phyloP scores from a whole-genome alignment of 148 eudicot genomes.

The Chenopodium quinoa region DNA sequence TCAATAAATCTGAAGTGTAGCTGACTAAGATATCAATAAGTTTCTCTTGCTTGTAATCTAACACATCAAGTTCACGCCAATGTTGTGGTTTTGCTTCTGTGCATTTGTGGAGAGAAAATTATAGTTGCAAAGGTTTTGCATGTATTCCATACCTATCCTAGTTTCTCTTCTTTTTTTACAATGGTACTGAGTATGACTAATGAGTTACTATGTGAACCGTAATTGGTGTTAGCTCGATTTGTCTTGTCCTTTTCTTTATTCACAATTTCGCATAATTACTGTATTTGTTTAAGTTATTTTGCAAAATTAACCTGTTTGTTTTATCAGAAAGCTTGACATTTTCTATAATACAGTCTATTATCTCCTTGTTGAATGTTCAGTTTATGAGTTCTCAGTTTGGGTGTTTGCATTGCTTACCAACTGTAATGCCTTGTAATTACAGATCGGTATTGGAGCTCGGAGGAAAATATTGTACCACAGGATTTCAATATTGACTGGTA shows the following conservation, averaged over 20 bases:
- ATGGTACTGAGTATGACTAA: too few species aligned
- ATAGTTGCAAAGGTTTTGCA: too few species aligned
- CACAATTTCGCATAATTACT: background rate
- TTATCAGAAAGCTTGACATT: background rate
- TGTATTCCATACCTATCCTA: too few species aligned
- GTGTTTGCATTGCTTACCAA: background rate
- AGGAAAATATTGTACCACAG: background rate
- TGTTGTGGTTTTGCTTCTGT: background rate
- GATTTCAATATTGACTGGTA: background rate
- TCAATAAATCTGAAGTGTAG: background rate
- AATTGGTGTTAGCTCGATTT: background rate
- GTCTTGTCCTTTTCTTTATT: too few species aligned
- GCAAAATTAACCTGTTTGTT: background rate
- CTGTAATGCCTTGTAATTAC: constrained; percentile 16
- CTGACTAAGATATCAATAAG: background rate
- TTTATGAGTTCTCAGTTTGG: background rate
- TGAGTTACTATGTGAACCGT: background rate
- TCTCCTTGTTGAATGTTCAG: background rate
- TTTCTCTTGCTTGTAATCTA: background rate
- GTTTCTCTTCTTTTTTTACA: too few species aligned
- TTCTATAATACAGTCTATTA: background rate
- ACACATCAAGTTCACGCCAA: background rate
- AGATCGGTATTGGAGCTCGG: constrained; percentile 8
- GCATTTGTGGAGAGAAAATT: background rate
- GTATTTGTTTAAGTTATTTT: background rate